phyloP scores from a whole-genome alignment of 2,329 filamentous ascomycete species.

The Monosporascus cannonballus region DNA sequence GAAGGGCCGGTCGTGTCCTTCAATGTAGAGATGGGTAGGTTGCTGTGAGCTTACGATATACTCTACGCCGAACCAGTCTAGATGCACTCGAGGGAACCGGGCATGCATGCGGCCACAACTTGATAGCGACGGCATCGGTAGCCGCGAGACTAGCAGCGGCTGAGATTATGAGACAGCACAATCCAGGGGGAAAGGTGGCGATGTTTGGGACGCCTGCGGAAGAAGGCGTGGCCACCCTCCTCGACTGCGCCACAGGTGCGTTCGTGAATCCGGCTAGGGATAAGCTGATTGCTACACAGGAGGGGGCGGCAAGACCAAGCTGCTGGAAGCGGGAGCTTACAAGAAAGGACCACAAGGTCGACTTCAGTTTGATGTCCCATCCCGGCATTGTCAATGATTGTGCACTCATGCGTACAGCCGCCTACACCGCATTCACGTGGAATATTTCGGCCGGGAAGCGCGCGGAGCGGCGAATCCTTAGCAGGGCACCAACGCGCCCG shows the following conservation, averaged over 20 bases:
- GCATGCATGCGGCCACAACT: conserved; percentile 50
- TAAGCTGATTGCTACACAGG: conserved; percentile 16
- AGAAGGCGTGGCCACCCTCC: conserved; percentile 30
- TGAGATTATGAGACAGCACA: conserved; percentile 32
- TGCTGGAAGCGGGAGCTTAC: conserved; percentile 39
- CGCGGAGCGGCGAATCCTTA: conserved; percentile 53
- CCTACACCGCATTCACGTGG: conserved; percentile 43
- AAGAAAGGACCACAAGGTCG: conserved; percentile 29
- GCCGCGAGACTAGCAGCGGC: conserved; percentile 41
- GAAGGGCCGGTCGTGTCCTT: conserved; percentile 41
- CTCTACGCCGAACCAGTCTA: conserved; percentile 14
- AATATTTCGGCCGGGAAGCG: conserved; percentile 48
- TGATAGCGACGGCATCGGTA: conserved; percentile 44
- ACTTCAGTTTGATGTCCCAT: conserved; percentile 36
- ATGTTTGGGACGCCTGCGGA: conserved; percentile 49
- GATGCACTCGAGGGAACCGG: conserved; percentile 45
- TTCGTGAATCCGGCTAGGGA: neutral
- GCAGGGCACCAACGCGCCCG: conserved; percentile 54
- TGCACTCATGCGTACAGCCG: conserved; percentile 45
- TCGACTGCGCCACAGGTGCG: neutral
- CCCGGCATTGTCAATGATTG: conserved; percentile 36
- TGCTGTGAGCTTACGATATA: neutral
- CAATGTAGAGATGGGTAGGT: conserved; percentile 40
- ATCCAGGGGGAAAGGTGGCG: conserved; percentile 37
- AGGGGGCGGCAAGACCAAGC: conserved; percentile 43